phyloP scores from a whole-genome alignment of 441 rosid species.

The Arabidopsis hybrid region DNA sequence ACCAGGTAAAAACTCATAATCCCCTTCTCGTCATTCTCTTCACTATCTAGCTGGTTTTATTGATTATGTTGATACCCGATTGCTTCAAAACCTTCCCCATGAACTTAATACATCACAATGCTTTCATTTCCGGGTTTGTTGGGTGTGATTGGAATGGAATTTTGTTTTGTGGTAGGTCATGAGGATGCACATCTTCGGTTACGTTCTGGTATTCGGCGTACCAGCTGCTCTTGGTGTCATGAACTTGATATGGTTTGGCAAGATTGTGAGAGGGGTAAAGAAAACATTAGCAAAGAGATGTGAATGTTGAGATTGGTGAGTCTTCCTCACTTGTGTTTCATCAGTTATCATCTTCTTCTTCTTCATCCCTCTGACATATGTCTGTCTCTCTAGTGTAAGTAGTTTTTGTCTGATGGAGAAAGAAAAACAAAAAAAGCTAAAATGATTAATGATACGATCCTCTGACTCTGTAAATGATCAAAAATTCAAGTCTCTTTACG shows the following conservation, averaged over 20 bases:
- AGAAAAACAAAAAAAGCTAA: neutral
- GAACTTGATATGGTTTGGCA: conserved; percentile 58
- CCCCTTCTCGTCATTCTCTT: neutral
- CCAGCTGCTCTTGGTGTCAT: conserved; percentile 54
- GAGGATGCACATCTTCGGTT: conserved; percentile 60
- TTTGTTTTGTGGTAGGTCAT: conserved; percentile 47
- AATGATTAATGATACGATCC: conserved; percentile 39
- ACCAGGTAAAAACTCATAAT: conserved; percentile 53
- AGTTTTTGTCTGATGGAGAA: conserved; percentile 48
- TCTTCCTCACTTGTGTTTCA: conserved; percentile 14
- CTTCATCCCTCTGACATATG: conserved; percentile 21
- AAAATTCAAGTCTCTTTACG: conserved; percentile 31
- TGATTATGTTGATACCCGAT: neutral
- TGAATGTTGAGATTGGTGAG: conserved; percentile 44
- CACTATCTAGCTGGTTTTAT: neutral
- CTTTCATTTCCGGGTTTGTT: neutral
- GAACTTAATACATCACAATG: neutral
- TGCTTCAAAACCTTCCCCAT: conserved; percentile 7
- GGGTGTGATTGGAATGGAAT: conserved; percentile 6
- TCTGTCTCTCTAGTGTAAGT: conserved; percentile 46
- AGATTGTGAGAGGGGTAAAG: conserved; percentile 54
- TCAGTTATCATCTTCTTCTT: conserved; percentile 29
- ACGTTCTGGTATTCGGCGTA: conserved; percentile 60
- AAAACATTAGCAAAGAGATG: conserved; percentile 58
- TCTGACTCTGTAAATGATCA: conserved; percentile 49